Evolutionary conservation across 1,284 basidiomycete genomes (phyloP), one percentile per base, ranked within the genome.

Genomic region (Malassezia slooffiae): DNA sequence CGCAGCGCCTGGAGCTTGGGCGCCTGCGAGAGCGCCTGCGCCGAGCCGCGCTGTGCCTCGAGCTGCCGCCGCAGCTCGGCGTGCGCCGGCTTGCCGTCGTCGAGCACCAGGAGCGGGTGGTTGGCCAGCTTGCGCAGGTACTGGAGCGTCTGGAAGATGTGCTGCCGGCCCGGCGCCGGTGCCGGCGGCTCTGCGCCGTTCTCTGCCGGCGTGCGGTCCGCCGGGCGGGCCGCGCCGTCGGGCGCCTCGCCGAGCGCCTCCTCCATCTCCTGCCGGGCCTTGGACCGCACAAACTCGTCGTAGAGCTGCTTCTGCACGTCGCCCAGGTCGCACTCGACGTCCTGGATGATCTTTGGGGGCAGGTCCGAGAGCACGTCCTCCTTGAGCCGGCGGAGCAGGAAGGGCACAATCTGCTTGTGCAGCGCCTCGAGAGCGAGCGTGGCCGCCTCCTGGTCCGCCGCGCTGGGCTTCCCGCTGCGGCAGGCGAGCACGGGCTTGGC

Each of bases 341-440:
- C 93, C 72, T 99, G 93, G 53, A 99, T 97, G 70, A 99, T 99
- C 74, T 99, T 97, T 2, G 93, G 93, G 0, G 93, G 93, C 2
- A 99, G 76, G 67, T 99, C 93, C 58, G 88, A 75, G 49, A 99
- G 75, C 17, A 97, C 93, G 64, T 99, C 90, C 71, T 99, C 93
- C 70, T 99, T 99, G 61, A 99, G 74, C 16, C 93, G 81, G 38
- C 93, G 84, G 21, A 99, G 77, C 22, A 99, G 74, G 79, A 99
- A 99, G 0, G 93, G 93, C n/a, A 97, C 73, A 21, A 97, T 91
- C 75, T 99, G 93, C 73, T 97, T 97, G 71, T 97, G 93, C 38
- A 99, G 71, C 1, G 90, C 87, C 68, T 97, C 93, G 15, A 99
- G 75, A 0, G 93, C 93, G 50, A 93, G 74, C 24, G 55, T 48